Conservation (phyloP, 768 basidiomycete species). For the Candolleomyces eurysporus region DNA sequence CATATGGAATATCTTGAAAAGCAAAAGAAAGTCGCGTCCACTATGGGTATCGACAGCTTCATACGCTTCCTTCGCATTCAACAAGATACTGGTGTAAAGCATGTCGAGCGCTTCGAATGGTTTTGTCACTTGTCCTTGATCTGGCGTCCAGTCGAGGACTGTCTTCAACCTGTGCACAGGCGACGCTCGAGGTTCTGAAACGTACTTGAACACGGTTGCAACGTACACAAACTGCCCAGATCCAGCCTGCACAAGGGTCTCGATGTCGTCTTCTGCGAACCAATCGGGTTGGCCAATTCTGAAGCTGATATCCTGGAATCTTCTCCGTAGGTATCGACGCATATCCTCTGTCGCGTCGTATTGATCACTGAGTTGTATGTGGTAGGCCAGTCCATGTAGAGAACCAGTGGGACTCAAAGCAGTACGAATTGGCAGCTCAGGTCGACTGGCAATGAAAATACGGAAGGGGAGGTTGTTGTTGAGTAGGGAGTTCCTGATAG, state of each 20-base stretch:
- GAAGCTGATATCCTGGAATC: neutral
- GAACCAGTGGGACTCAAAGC: neutral
- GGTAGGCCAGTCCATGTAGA: neutral
- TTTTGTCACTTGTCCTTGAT: neutral
- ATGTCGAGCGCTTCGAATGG: neutral
- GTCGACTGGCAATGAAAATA: conserved; percentile 4
- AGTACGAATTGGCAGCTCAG: neutral
- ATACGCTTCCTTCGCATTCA: neutral
- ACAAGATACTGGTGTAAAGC: neutral
- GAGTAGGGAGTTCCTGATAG: neutral
- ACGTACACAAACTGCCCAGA: conserved; percentile 8
- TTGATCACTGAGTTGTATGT: neutral
- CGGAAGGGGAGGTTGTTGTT: neutral
- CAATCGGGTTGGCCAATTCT: neutral
- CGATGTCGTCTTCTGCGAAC: neutral
- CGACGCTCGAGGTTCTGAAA: neutral
- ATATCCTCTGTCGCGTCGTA: conserved; percentile 3
- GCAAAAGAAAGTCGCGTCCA: neutral
- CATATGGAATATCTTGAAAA: neutral
- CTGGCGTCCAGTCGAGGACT: neutral
- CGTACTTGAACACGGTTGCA: neutral
- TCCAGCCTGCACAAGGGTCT: neutral
- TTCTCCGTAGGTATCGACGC: neutral
- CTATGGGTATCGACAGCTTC: neutral
- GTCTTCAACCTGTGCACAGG: neutral